A percentile compares a stretch with the other conserved stretches of the same genome.
These are phyloP conservation scores for Fraxinus platypoda DNA, from an alignment of 305 asterid genomes.

Conservation along the genomic window DNA sequence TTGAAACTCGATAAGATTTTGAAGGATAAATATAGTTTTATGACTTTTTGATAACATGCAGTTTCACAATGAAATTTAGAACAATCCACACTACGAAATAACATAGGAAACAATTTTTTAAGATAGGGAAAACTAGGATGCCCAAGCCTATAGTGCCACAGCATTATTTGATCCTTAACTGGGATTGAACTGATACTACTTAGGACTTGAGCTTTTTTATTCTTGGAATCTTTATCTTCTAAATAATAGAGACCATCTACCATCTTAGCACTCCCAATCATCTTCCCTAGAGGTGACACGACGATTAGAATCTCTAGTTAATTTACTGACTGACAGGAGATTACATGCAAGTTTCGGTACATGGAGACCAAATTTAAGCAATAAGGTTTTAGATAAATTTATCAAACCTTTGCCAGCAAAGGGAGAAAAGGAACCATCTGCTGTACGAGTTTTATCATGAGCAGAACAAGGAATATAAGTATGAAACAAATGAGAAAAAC, in stretches of 20 bases:
- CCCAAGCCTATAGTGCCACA: constrained; percentile 1
- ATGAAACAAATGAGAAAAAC: neutral
- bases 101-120: neutral
- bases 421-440: neutral
- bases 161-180: neutral
- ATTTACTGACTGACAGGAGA: neutral
- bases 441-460: neutral
- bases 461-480: neutral
- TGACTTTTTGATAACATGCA: neutral
- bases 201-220: neutral
- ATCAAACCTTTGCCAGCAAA: neutral
- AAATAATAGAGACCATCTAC: constrained; percentile 14
- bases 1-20: neutral
- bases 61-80: neutral
- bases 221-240: neutral
- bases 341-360: constrained; percentile 1
- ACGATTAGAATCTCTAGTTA: constrained; percentile 10
- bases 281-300: neutral
- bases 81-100: neutral
- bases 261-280: constrained; percentile 6
- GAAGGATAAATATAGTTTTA: neutral
- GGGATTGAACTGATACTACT: neutral
- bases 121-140: constrained; percentile 10
- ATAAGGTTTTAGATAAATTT: neutral
- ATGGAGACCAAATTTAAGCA: neutral